These are phyloP conservation scores for Acer negundo DNA, from an alignment of 345 rosid genomes.

Conservation along the genomic window DNA sequence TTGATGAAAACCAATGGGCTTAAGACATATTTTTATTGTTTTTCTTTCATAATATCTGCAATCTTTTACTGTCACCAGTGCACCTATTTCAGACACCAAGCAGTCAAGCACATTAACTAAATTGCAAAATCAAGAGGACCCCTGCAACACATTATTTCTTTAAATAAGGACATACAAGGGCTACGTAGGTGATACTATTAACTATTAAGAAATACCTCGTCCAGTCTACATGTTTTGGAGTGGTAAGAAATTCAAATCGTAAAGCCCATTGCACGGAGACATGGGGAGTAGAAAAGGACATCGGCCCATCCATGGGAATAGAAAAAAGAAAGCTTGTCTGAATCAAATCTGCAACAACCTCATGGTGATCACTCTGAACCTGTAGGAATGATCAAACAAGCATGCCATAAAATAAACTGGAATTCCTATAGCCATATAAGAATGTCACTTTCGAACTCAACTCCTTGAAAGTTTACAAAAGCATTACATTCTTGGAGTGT, in stretches of 20 bases:
- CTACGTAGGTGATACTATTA: not conserved
- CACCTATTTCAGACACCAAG: not conserved
- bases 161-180: not conserved
- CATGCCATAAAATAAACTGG: not conserved
- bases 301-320: constrained; percentile 94
- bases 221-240: constrained; percentile 80
- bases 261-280: constrained; percentile 90
- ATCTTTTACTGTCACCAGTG: constrained; percentile 1
- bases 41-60: not conserved
- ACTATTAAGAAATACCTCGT: constrained; percentile 54
- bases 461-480: not conserved
- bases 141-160: not conserved
- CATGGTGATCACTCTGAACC: constrained; percentile 96
- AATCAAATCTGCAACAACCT: constrained; percentile 89
- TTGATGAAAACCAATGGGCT: not conserved
- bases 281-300: constrained; percentile 85
- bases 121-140: not conserved
- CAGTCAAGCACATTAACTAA: not conserved
- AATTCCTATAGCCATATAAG: not conserved
- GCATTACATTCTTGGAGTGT: not conserved
- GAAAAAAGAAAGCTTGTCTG: constrained; percentile 97
- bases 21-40: not conserved
- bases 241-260: constrained; percentile 86
- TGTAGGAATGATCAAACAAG: constrained; percentile 33
- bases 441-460: not conserved